Base-by-base conservation (phyloP, 2,329 filamentous ascomycete genomes). In the Calonectria honghensis region DNA sequence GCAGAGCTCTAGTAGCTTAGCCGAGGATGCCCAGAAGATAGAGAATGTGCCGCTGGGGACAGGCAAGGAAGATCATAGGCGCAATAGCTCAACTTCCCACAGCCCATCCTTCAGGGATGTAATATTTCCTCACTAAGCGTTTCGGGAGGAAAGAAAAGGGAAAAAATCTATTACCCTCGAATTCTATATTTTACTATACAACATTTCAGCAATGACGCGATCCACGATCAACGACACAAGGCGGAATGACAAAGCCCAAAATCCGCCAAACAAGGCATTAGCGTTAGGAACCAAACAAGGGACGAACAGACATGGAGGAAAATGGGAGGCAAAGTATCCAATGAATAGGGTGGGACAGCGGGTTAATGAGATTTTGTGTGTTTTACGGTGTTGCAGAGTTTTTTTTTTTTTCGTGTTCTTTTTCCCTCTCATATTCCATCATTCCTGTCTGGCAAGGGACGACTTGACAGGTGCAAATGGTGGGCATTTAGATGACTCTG, bases 81-180 rank as follows among this genome's bases (percentile, higher is more conserved):
- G 79, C 48, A 80, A 71, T 63, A 81, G 79, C 59, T 72, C 78
- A 41, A 73, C 77, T 16, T 80, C 79, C 6, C 78, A 81, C 35
- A 75, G 75, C 20, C 78, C 80, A 32, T 81, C 80, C 11, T 73
- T 82, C 54, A 81, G 79, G 52, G 80, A 82, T 54, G 73, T 71
- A 39, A 75, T 81, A 35, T 82, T 82, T 50, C 75, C 79, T 48
- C 75, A 76, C 50, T 80, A 73, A 70, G 16, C 35, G 29, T 27
- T 41, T 39, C 9, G 45, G n/a, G 45, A 48, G 45, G 20, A n/a
- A n/a, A 24, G n/a, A 13, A 48, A 24, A 24, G 35, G 52, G 35
- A 63, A n/a, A 31, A 35, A 6, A 41, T 45, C 7, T 10, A 45
- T 14, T 50, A 16, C 31, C 14, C 20, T 35, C 11, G 29, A 70